Conservation (phyloP, 2,329 filamentous ascomycete species). For the Blastomyces silverae region DNA sequence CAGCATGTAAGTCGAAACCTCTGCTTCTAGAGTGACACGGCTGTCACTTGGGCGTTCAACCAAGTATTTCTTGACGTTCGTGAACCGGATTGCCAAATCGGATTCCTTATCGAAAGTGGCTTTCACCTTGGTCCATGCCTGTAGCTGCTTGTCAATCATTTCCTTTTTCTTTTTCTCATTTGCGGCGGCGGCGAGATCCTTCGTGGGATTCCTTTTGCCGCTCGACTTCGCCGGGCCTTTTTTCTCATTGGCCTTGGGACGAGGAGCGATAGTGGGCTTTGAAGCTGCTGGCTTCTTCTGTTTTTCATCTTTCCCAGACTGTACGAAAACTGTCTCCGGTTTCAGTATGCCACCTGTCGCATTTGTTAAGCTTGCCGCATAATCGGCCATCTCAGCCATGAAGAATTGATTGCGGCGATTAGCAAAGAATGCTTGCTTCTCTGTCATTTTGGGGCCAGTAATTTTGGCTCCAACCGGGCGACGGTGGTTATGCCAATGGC, state of each 20-base stretch:
- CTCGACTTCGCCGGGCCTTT: background rate
- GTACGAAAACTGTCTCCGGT: slow-evolving; percentile 56
- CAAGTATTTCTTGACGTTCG: slow-evolving; percentile 47
- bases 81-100: slow-evolving; percentile 42
- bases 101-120: slow-evolving; percentile 42
- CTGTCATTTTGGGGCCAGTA: slow-evolving; percentile 13
- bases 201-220: slow-evolving; percentile 14
- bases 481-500: slow-evolving; percentile 33
- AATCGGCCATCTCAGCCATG: slow-evolving; percentile 61
- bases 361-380: slow-evolving; percentile 64
- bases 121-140: slow-evolving; percentile 24
- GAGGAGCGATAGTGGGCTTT: slow-evolving; percentile 20
- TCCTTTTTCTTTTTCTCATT: slow-evolving; percentile 35
- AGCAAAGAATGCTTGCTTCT: slow-evolving; percentile 36
- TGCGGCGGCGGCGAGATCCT: slow-evolving; percentile 16
- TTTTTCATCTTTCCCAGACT: slow-evolving; percentile 20
- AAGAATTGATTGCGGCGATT: slow-evolving; percentile 54
- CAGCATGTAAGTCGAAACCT: slow-evolving; percentile 36
- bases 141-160: slow-evolving; percentile 20
- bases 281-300: slow-evolving; percentile 6
- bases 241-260: slow-evolving; percentile 19
- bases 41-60: slow-evolving; percentile 37
- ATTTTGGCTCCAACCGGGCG: slow-evolving; percentile 23
- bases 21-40: slow-evolving; percentile 38
- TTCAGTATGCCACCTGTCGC: slow-evolving; percentile 56